These are phyloP conservation scores for Cucurbita ficifolia DNA, from an alignment of 306 rosid genomes.

Conservation along the genomic window DNA sequence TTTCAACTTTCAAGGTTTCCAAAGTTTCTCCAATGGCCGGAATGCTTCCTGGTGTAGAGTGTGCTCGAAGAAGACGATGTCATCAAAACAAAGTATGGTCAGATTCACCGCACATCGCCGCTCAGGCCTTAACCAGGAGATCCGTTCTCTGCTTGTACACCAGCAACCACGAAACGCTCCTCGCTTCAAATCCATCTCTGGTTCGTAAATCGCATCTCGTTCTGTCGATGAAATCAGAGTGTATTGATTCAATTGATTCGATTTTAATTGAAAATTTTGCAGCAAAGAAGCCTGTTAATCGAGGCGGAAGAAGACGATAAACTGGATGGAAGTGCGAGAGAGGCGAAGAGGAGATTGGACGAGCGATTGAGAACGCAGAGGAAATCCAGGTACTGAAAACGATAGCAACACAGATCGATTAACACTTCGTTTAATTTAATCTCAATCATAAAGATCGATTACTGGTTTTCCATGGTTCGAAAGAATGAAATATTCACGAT, in stretches of 20 bases:
- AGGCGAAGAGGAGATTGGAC: constrained; percentile 71
- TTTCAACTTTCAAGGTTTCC: not conserved
- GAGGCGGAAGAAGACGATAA: constrained; percentile 28
- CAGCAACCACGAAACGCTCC: constrained; percentile 31
- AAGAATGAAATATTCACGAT: not conserved
- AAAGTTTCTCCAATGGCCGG: constrained; percentile 35
- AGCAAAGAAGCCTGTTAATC: constrained; percentile 23
- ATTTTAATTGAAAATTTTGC: not conserved
- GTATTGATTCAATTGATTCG: not conserved
- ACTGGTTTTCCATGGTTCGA: not conserved
- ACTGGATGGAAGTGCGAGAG: constrained; percentile 43
- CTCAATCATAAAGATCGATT: no score
- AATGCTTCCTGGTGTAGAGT: constrained; percentile 85
- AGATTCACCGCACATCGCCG: constrained; percentile 17
- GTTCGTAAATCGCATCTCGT: constrained; percentile 9
- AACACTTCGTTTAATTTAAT: not conserved
- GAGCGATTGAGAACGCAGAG: constrained; percentile 27
- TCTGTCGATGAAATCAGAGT: not conserved
- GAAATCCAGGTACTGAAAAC: constrained; percentile 14
- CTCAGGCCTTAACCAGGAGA: constrained; percentile 24
- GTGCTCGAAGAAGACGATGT: constrained; percentile 72
- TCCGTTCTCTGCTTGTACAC: constrained; percentile 48
- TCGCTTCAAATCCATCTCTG: constrained; percentile 19
- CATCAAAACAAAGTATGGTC: constrained; percentile 20
- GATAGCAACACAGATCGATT: not conserved